Conservation (phyloP, 345 rosid species). For the Balakata baccata region DNA sequence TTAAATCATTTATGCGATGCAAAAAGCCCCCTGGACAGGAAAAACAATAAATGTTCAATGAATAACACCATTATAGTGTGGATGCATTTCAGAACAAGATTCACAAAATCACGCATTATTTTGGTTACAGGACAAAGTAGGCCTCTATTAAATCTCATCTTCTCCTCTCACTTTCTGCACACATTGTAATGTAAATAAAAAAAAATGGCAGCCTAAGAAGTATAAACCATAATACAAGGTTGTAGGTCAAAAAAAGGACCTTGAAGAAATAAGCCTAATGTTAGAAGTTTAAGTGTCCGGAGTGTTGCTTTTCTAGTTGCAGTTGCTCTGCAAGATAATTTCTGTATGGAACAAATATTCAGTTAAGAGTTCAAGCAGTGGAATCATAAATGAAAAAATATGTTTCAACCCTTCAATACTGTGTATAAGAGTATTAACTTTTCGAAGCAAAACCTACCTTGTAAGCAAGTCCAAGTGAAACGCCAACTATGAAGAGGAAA, state of each 20-base stretch:
- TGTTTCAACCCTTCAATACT: too few relatives aligned
- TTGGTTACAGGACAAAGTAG: not conserved
- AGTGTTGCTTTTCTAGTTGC: constrained; percentile 68
- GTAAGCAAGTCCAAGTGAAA: constrained; percentile 67
- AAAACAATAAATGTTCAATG: constrained; percentile 14
- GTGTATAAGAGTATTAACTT: not conserved
- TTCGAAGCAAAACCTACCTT: constrained; percentile 47
- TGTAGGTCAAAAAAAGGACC: constrained; percentile 33
- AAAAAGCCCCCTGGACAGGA: constrained; percentile 64
- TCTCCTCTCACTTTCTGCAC: not conserved
- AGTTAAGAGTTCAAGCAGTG: not conserved
- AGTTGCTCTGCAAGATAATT: constrained; percentile 40
- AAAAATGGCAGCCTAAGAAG: not conserved
- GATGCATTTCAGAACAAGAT: not conserved
- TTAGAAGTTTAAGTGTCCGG: constrained; percentile 55
- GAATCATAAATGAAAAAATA: too few relatives aligned
- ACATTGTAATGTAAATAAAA: not conserved
- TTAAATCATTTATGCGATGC: constrained; percentile 59
- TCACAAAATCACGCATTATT: not conserved
- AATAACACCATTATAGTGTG: not conserved
- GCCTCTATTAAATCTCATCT: not conserved
- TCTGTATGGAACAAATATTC: constrained; percentile 34
- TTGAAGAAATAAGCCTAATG: constrained; percentile 76
- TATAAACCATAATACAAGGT: not conserved
- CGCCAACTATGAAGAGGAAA: constrained; percentile 86